Conservation (phyloP, 164 flowering plant species). For the Akebia trifoliata region DNA sequence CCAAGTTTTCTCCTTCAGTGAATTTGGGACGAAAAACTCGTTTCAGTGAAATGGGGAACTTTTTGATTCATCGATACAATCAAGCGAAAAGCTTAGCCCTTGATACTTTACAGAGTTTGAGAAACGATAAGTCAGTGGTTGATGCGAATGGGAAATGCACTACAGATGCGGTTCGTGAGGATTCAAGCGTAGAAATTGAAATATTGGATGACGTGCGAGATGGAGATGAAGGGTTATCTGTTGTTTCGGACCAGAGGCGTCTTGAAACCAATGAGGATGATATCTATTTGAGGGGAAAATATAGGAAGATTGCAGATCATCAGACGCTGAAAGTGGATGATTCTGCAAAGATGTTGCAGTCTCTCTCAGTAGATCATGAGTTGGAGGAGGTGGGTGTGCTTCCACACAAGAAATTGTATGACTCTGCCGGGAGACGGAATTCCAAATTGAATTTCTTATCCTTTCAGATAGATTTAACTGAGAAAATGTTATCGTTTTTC, state of each 20-base stretch:
- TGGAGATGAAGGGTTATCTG: constrained; percentile 19
- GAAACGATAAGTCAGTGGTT: constrained; percentile 32
- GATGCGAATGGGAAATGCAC: constrained; percentile 23
- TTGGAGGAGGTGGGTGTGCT: constrained; percentile 18
- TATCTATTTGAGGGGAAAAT: constrained; percentile 18
- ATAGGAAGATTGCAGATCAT: constrained; percentile 20
- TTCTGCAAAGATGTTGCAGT: constrained; percentile 31
- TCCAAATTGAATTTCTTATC: constrained; percentile 28
- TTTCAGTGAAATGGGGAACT: constrained; percentile 29
- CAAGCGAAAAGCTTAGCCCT: constrained; percentile 23
- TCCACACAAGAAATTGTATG: constrained; percentile 38
- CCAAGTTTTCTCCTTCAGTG: constrained; percentile 23
- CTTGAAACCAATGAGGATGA: constrained; percentile 14
- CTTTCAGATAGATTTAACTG: constrained; percentile 32
- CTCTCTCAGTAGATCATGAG: constrained; percentile 16
- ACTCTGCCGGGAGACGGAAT: constrained; percentile 31
- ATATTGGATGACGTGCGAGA: constrained; percentile 27
- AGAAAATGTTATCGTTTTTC: constrained; percentile 19
- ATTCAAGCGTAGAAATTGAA: constrained; percentile 36
- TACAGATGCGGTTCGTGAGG: constrained; percentile 25
- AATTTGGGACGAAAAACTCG: constrained; percentile 12
- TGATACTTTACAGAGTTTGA: constrained; percentile 10
- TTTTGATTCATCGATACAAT: constrained; percentile 8
- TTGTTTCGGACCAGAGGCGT: constrained; percentile 17
- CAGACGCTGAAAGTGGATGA: constrained; percentile 27